Evolutionary conservation across 1,284 basidiomycete genomes (phyloP), one percentile per base, ranked within the genome.

Genomic region (Sphaerobolus stellatus): DNA sequence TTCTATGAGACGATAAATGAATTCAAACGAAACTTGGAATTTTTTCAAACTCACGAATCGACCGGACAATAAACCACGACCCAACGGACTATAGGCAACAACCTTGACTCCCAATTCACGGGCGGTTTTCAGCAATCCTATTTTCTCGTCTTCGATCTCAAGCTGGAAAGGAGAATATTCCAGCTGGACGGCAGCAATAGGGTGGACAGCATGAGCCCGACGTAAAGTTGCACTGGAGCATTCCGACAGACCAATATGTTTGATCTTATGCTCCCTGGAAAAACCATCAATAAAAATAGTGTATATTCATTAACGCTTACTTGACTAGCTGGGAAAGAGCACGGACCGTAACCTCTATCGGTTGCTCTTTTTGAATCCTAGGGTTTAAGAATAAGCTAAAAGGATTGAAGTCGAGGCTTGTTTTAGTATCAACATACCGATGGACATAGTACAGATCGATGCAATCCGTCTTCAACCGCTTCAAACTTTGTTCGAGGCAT

Each of bases 121-220:
- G 0, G 77, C 78, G 0, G 78, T 71, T 41, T 77, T 72, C 11
- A 83, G 64, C 0, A 84, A 59, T 1, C 68, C 77, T 11, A 80
- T 66, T 59, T 79, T 72, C 31, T 70, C 68, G 48, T 76, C 70
- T 61, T 82, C 79, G 58, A 82, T 79, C 56, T 81, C 74, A 28
- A 77, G 71, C 14, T 75, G 75, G 70, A 84, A 86, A 0, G 85
- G 82, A 2, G 80, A 83, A 60, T 80, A 82, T 65, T 88, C 86
- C 29, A 85, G 69, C 66, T 88, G 83, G 24, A 87, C 68, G 4
- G 81, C 83, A 2, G 81, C 66, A 57, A 88, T 81, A 1, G 81
- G 81, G 58, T 82, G 79, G 5, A 84, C 74, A 16, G 78, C 77
- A 58, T 82, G 76, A 4, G 87, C 87, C 40, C 84, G 80, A 5